Conservation (phyloP, 2,329 filamentous ascomycete species). For the Xylaria sp. region DNA sequence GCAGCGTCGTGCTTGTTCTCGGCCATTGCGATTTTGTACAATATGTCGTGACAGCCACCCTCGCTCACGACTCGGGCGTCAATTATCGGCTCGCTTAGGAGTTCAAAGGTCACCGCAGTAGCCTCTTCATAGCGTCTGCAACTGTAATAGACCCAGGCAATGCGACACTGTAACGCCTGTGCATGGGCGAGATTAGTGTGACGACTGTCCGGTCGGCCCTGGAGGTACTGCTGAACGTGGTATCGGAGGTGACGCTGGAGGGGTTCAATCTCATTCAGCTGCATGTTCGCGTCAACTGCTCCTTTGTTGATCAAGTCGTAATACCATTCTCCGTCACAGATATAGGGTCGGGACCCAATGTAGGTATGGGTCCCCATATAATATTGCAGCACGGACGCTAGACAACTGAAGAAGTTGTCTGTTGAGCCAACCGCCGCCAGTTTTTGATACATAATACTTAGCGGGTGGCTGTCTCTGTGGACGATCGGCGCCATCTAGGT, state of each 20-base stretch:
- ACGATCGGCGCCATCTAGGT: no score
- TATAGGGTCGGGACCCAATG: background rate
- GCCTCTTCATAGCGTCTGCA: constrained; percentile 3
- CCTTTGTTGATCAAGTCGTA: no score
- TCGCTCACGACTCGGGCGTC: background rate
- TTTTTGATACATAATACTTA: no score
- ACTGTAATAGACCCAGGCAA: constrained; percentile 5
- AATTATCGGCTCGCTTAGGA: background rate
- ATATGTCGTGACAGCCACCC: no score
- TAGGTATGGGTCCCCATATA: background rate
- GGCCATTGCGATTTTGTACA: no score
- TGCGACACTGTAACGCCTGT: background rate
- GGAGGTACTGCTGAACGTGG: background rate
- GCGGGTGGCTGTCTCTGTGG: no score
- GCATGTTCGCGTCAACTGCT: background rate
- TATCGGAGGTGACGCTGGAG: background rate
- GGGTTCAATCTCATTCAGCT: background rate
- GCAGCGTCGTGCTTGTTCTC: background rate
- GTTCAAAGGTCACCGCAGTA: background rate
- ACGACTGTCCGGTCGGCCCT: background rate
- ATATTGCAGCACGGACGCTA: no score
- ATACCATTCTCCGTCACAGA: background rate
- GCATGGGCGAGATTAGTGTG: background rate
- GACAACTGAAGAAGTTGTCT: no score
- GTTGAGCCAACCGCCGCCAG: no score